Evolutionary conservation across 768 basidiomycete species (phyloP), one percentile per base, ranked within the genome.

Genomic region (Albatrellus ellisii): DNA sequence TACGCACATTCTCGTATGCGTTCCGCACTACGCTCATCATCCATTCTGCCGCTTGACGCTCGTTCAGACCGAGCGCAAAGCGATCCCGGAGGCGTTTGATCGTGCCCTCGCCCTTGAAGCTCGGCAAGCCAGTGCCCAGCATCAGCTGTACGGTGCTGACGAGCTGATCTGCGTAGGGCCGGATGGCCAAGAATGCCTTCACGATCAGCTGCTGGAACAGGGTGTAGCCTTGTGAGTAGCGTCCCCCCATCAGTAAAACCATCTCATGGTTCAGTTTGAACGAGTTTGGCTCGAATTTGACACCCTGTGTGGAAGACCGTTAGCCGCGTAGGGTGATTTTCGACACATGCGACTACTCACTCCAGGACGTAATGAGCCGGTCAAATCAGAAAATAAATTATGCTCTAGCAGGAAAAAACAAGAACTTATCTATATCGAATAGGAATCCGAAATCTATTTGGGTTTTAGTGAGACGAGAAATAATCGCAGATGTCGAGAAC

Each of bases 191-290:
- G 72, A 99, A 99, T 1, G 88, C 92, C 60, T 97, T 95, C 51
- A 98, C 78, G 3, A 87, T 88, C 26, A 99, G 74, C 55, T 87
- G 86, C 54, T 86, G 82, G 68, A 98, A 99, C 28, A 90, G 72
- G 43, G 83, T 79, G 61, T 94, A 99, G 15, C 95, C 95, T 61
- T 92, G 86, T 1, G 89, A 92, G 55, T 84, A 73, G 50, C 85
- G 73, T 8, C 95, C 95, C 37, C 95, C 95, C 95, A 99, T 99
- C 25, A 98, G 65, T 11, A 85, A 72, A 14, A 98, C 85, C 95
- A 99, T 99, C 60, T 99, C 95, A 58, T 97, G 92, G 46, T 89
- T 95, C 37, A 99, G 73, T 63, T 99, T 99, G 78, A 99, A 99
- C 9, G 90, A 94, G 57, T 70, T 84, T 0, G 95, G 94, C 56